Conservation (phyloP, 345 rosid genomes). For the Kernera saxatilis region DNA sequence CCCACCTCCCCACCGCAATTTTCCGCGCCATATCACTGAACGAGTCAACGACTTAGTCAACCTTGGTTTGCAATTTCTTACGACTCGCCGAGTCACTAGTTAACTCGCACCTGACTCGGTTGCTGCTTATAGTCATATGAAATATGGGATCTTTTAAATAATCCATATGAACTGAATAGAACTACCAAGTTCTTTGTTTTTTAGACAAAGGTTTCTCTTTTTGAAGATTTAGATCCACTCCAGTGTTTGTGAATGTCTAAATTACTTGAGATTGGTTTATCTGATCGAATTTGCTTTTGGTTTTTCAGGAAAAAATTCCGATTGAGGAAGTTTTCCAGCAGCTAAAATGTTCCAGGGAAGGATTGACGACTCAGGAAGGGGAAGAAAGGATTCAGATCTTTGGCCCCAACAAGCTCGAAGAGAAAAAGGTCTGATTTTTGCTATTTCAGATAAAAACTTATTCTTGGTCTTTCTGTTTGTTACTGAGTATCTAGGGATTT, state of each 20-base stretch:
- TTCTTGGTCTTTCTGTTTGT: neutral
- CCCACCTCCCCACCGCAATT: slow-evolving; percentile 4
- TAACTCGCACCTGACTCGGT: neutral
- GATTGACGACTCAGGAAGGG: slow-evolving; percentile 56
- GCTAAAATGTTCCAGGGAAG: slow-evolving; percentile 74
- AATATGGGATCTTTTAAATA: neutral
- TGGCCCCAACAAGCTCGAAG: slow-evolving; percentile 92
- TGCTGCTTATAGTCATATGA: neutral
- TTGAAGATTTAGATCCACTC: neutral
- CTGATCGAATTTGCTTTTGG: too few relatives aligned
- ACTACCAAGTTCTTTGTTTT: neutral
- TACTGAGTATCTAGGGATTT: neutral
- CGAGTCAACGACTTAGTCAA: slow-evolving; percentile 1
- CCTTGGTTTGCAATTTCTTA: neutral
- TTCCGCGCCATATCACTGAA: neutral
- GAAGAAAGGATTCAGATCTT: slow-evolving; percentile 62
- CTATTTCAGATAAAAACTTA: too few relatives aligned
- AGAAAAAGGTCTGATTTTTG: slow-evolving; percentile 76
- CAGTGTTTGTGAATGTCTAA: neutral
- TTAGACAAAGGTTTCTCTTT: neutral
- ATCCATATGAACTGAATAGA: neutral
- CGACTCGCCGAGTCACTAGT: neutral
- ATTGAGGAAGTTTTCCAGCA: slow-evolving; percentile 87
- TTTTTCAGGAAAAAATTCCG: slow-evolving; percentile 61
- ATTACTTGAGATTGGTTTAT: neutral